Conservation (phyloP, 768 basidiomycete species). For the Scleroderma bovista region DNA sequence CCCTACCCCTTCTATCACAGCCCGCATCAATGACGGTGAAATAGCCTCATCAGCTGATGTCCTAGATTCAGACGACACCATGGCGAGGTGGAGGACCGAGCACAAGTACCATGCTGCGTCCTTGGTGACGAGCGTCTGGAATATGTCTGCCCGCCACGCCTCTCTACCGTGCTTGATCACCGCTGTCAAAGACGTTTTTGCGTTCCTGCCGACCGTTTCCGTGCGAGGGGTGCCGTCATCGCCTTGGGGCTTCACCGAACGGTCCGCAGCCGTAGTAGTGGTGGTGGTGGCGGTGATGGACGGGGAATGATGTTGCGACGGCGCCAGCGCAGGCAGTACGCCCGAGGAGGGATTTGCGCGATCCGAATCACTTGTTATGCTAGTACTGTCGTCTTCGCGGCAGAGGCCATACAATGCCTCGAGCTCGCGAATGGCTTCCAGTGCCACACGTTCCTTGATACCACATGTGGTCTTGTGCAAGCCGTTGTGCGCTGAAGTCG, state of each 20-base stretch:
- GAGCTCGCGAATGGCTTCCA: constrained; percentile 24
- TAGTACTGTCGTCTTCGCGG: not conserved
- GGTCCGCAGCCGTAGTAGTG: no score
- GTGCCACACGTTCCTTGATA: constrained; percentile 20
- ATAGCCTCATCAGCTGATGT: no score
- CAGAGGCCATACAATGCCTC: constrained; percentile 14
- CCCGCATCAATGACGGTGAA: constrained; percentile 6
- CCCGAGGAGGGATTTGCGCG: no score
- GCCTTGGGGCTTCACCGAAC: no score
- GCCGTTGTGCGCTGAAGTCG: no score
- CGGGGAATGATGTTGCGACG: no score
- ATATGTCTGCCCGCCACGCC: constrained; percentile 11
- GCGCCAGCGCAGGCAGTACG: no score
- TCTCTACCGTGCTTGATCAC: not conserved
- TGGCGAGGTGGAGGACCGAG: constrained; percentile 16
- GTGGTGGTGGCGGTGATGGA: no score
- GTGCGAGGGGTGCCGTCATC: not conserved
- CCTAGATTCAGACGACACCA: not conserved
- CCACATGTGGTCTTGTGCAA: not conserved
- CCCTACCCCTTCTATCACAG: constrained; percentile 19
- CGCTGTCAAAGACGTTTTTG: not conserved
- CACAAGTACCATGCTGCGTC: constrained; percentile 26
- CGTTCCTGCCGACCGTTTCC: not conserved
- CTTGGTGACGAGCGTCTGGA: constrained; percentile 19
- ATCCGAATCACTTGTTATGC: not conserved